Base-by-base conservation (phyloP, 163 green algal species). In the Volvox carteri region DNA sequence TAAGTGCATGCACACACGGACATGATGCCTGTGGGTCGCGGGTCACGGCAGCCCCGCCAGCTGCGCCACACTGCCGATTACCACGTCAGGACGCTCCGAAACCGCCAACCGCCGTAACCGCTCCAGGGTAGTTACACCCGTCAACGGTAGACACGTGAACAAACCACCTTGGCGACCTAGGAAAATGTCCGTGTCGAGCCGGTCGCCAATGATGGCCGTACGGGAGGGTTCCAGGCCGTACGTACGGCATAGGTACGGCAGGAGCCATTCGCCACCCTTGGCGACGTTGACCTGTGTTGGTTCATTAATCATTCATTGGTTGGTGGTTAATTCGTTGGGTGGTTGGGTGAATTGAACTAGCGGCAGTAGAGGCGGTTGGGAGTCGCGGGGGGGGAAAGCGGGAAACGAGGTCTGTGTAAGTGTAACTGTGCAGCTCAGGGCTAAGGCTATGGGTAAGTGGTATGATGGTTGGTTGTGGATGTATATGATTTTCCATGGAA, bases 241-340 rank as follows among this genome's bases (percentile, higher is more conserved):
- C 30, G 89, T 56, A 7, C 75, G 41, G 48, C 85, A 86, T 19
- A 97, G 84, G 85, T 92, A 94, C 28, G 94, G 94, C 62, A 96
- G 89, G 74, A 97, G 90, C 94, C 94, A 97, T 21, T 76, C n/a
- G n/a, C 94, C 94, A 16, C 93, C 94, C 85, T 97, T 97, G 78
- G 94, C 94, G 4, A 96, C 93, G 39, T 94, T 93, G 18, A 96
- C 68, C 92, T 95, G 86, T 23, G 35, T n/a, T n/a, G n/a, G n/a
- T n/a, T n/a, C n/a, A n/a, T n/a, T n/a, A n/a, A n/a, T n/a, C n/a
- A n/a, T n/a, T n/a, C n/a, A n/a, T n/a, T n/a, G n/a, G n/a, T n/a
- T n/a, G n/a, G n/a, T n/a, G n/a, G n/a, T n/a, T n/a, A n/a, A n/a
- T n/a, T n/a, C n/a, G n/a, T n/a, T n/a, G n/a, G n/a, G n/a, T n/a